These are phyloP conservation scores for Geotrichum phurueaensis DNA, from an alignment of 1,139 yeast species.

Conservation along the genomic window DNA sequence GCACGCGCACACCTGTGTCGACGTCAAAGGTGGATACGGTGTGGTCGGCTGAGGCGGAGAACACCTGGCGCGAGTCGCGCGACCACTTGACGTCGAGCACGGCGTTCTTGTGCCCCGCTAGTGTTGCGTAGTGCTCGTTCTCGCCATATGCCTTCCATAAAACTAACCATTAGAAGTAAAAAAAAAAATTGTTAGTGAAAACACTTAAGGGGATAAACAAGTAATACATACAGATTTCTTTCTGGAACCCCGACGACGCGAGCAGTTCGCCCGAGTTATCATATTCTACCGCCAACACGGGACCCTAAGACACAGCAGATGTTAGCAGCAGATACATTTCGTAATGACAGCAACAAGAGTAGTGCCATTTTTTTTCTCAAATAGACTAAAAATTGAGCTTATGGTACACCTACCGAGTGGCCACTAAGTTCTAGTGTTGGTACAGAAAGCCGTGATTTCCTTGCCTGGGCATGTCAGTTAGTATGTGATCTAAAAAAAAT, in stretches of 20 bases:
- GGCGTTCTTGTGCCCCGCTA: conserved; percentile 48
- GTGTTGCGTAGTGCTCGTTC: conserved; percentile 40
- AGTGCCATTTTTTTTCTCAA: too few relatives aligned
- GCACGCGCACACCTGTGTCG: conserved; percentile 47
- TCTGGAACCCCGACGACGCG: conserved; percentile 35
- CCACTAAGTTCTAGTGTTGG: conserved; percentile 27
- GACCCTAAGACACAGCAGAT: conserved; percentile 3
- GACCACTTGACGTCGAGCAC: conserved; percentile 46
- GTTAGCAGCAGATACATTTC: not conserved
- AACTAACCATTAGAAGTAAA: conserved; percentile 16
- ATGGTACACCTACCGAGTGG: conserved; percentile 21
- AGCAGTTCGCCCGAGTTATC: conserved; percentile 32
- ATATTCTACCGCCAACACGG: conserved; percentile 31
- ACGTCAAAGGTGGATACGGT: conserved; percentile 52
- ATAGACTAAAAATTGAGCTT: too few relatives aligned
- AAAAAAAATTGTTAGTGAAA: not conserved
- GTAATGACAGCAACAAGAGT: too few relatives aligned
- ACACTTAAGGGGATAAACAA: not conserved
- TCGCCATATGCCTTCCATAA: conserved; percentile 42
- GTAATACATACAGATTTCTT: conserved; percentile 25
- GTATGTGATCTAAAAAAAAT: not conserved
- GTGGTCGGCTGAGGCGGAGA: conserved; percentile 45
- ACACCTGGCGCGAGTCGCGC: conserved; percentile 38
- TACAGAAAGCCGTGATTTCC: conserved; percentile 24
- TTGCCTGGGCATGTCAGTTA: not conserved